Base-by-base conservation (phyloP, 768 basidiomycete genomes). In the Collybiopsis confluens region DNA sequence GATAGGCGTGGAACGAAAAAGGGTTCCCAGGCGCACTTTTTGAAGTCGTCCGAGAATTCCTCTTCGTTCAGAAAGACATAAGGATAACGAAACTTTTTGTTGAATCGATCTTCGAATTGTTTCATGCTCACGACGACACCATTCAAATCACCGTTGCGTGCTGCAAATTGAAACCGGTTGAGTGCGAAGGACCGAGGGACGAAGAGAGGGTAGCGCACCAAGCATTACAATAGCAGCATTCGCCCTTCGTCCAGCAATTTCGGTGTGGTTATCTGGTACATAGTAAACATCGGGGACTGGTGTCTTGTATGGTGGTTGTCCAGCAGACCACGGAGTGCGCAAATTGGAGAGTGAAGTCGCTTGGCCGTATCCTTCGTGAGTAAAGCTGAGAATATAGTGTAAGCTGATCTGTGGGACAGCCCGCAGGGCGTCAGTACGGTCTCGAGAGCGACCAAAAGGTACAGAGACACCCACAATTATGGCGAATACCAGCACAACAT, bases 1-100 rank as follows among this genome's bases (percentile, higher is more conserved):
- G 41, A 10, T 27, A 21, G 44, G 27, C 30, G 55, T 18, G 46
- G 24, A 43, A 3, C 16, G 18, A 23, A 21, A 10, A 26, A 20
- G 30, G 23, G 23, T 45, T 45, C 59, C 23, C 9, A 48, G 1
- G 59, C 74, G 41, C 56, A 85, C 82, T 70, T 71, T 64, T 87
- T 91, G 74, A 93, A 93, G 8, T 76, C 70, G 1, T 85, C 83
- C 8, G 80, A 73, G 64, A 93, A 93, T 0, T 76, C 73, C 57
- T 84, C 76, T 30, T 97, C 92, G 64, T 95, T 95, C 52, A 97
- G 74, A 68, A 95, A 91, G 37, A 89, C 84, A 63, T 90, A 95
- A 15, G 90, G 88, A 66, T 95, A 95, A 21, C 70, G 73, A 62
- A 85, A 93, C 65, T 87, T 86, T 56, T 83, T 81, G 76, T 99